Evolutionary conservation across 495 filamentous ascomycete species (phyloP).

Genomic region (Hypoxylon intermedium): DNA sequence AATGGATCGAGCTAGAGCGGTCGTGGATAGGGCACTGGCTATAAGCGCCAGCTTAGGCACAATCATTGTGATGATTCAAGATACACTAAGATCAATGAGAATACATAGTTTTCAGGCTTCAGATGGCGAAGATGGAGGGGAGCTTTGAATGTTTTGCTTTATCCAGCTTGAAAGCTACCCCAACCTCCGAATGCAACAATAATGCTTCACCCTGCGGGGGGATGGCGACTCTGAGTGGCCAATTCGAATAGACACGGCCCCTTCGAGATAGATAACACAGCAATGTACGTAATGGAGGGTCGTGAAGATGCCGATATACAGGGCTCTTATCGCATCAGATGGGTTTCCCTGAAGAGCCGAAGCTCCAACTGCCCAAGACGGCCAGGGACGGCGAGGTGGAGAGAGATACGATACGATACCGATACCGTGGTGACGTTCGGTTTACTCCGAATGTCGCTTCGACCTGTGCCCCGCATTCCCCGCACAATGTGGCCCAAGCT

Average conservation of each 20-base stretch:
- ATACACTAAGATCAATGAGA: not conserved
- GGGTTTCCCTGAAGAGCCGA: slow-evolving; percentile 25
- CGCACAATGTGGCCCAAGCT: slow-evolving; percentile 26
- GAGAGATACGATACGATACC: no score
- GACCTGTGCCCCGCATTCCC: slow-evolving; percentile 8
- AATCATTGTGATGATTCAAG: slow-evolving; percentile 15
- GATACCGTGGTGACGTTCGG: slow-evolving; percentile 17
- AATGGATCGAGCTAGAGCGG: slow-evolving; percentile 22
- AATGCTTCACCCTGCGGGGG: slow-evolving; percentile 12
- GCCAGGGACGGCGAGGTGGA: slow-evolving; percentile 12
- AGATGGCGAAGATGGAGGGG: not conserved
- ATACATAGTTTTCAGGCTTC: not conserved
- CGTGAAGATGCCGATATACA: slow-evolving; percentile 37
- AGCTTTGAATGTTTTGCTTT: not conserved
- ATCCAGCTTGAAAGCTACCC: slow-evolving; percentile 15
- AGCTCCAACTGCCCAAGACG: slow-evolving; percentile 11
- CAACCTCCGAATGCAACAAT: slow-evolving; percentile 12
- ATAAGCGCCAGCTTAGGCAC: slow-evolving; percentile 29
- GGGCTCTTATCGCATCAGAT: slow-evolving; percentile 40
- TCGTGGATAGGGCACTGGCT: slow-evolving; percentile 24
- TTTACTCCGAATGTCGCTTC: slow-evolving; percentile 13
- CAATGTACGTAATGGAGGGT: slow-evolving; percentile 22
- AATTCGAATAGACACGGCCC: slow-evolving; percentile 14
- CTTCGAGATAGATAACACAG: slow-evolving; percentile 14
- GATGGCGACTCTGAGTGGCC: slow-evolving; percentile 17